Conservation (phyloP, 371 early-diverging fungal genomes). For the Mucor irregularis region DNA sequence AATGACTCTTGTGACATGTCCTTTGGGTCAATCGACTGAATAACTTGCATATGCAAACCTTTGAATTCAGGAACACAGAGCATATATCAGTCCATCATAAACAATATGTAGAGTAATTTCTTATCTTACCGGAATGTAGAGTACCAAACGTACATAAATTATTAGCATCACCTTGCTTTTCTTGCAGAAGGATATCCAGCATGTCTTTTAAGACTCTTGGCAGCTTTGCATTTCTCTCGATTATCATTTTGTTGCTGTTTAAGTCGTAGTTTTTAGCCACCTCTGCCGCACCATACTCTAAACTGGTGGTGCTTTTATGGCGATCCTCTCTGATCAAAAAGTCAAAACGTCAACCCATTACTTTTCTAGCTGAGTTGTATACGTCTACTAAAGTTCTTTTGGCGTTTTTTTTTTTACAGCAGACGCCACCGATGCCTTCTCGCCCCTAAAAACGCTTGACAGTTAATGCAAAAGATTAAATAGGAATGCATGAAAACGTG, state of each 20-base stretch:
- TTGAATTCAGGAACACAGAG: slow-evolving; percentile 15
- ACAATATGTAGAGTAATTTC: slow-evolving; percentile 14
- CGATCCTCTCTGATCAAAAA: slow-evolving; percentile 11
- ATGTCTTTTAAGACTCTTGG: slow-evolving; percentile 24
- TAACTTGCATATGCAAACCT: slow-evolving; percentile 19
- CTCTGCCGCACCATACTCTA: slow-evolving; percentile 22
- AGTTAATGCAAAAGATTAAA: slow-evolving; percentile 25
- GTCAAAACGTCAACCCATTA: slow-evolving; percentile 18
- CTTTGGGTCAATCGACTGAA: slow-evolving; percentile 18
- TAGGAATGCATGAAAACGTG: slow-evolving; percentile 19
- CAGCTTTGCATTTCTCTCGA: slow-evolving; percentile 13
- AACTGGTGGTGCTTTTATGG: slow-evolving; percentile 9
- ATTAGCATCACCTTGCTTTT: slow-evolving; percentile 12
- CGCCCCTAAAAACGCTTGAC: slow-evolving; percentile 24
- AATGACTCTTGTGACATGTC: slow-evolving; percentile 19
- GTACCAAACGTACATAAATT: slow-evolving; percentile 20
- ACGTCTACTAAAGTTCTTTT: slow-evolving; percentile 24
- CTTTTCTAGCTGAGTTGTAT: slow-evolving; percentile 20
- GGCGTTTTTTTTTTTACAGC: slow-evolving; percentile 25
- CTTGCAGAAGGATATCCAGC: slow-evolving; percentile 17
- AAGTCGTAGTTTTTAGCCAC: slow-evolving; percentile 18
- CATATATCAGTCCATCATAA: slow-evolving; percentile 18
- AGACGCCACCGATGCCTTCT: slow-evolving; percentile 22
- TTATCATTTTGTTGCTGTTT: slow-evolving; percentile 18
- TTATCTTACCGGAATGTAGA: slow-evolving; percentile 21